Evolutionary conservation across 2,329 filamentous ascomycete genomes (phyloP).

Genomic region (Pestalotiopsis sp.): DNA sequence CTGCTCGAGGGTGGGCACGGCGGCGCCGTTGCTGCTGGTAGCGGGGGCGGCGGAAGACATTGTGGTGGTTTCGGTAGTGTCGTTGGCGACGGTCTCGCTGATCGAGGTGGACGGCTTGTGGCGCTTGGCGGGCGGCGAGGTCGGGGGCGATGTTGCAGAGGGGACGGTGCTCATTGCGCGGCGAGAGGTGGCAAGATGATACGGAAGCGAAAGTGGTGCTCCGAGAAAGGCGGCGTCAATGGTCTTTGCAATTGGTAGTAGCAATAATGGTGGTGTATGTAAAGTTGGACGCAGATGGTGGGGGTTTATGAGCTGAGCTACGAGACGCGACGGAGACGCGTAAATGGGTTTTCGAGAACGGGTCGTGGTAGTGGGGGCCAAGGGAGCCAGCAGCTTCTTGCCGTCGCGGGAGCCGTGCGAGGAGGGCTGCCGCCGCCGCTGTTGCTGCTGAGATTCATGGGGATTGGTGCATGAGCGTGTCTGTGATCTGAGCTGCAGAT

Average conservation of each 20-base stretch:
- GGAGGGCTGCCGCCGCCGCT: too few relatives aligned
- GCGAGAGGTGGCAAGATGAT: not conserved
- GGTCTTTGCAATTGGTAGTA: not conserved
- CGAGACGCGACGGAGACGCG: slow-evolving; percentile 12
- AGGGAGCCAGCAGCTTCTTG: not conserved
- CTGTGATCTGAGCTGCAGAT: not conserved
- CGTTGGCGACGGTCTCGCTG: slow-evolving; percentile 35
- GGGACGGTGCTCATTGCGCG: slow-evolving; percentile 16
- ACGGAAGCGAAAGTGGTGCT: not conserved
- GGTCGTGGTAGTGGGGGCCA: not conserved
- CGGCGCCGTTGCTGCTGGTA: slow-evolving; percentile 20
- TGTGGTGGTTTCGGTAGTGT: slow-evolving; percentile 12
- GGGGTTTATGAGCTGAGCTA: not conserved
- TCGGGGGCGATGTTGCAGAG: slow-evolving; percentile 55
- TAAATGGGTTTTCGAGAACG: not conserved
- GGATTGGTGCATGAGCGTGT: not conserved
- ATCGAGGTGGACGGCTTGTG: slow-evolving; percentile 59
- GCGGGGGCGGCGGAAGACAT: slow-evolving; percentile 35
- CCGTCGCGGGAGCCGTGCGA: not conserved
- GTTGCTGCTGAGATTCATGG: not conserved
- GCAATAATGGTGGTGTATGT: not conserved
- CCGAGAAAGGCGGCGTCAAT: not conserved
- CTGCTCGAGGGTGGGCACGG: slow-evolving; percentile 37
- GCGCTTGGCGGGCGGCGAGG: slow-evolving; percentile 79
- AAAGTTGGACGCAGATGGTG: not conserved